Evolutionary conservation across 1,139 yeast genomes (phyloP).

Genomic region (Blastobotrys apis): DNA sequence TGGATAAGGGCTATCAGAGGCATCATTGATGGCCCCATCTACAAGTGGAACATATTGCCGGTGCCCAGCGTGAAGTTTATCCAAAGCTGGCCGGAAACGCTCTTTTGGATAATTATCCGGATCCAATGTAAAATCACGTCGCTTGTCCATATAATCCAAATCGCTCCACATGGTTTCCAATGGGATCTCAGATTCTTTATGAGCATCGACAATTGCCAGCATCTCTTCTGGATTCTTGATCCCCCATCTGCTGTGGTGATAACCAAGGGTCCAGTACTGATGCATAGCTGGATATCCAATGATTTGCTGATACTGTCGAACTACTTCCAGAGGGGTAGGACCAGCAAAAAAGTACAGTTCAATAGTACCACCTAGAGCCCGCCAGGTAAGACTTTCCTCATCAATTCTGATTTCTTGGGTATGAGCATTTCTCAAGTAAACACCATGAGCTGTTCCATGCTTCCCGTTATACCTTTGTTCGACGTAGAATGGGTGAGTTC

Average conservation of each 20-base stretch:
- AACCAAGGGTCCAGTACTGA: constrained; percentile 29
- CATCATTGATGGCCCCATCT: constrained; percentile 36
- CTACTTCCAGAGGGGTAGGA: constrained; percentile 35
- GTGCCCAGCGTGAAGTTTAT: constrained; percentile 29
- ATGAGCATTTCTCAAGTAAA: constrained; percentile 24
- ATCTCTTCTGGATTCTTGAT: constrained; percentile 15
- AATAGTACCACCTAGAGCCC: constrained; percentile 27
- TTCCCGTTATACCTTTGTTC: constrained; percentile 23
- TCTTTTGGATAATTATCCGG: constrained; percentile 32
- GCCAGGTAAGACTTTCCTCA: constrained; percentile 28
- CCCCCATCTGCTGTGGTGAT: constrained; percentile 28
- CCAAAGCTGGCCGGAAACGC: constrained; percentile 27
- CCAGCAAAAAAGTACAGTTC: constrained; percentile 39
- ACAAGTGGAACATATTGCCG: constrained; percentile 38
- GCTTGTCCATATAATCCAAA: constrained; percentile 30
- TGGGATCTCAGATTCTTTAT: constrained; percentile 17
- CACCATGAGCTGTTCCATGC: constrained; percentile 20
- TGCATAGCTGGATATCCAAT: constrained; percentile 36
- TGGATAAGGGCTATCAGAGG: constrained; percentile 29
- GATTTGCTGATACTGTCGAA: constrained; percentile 30
- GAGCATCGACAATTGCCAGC: constrained; percentile 14
- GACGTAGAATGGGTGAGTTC: constrained; percentile 33
- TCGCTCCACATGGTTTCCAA: constrained; percentile 24
- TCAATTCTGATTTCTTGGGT: constrained; percentile 26
- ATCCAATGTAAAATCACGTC: constrained; percentile 36